These are phyloP conservation scores for Keqinozyma sinolaborantium DNA, from an alignment of 1,139 yeast species.

Conservation along the genomic window DNA sequence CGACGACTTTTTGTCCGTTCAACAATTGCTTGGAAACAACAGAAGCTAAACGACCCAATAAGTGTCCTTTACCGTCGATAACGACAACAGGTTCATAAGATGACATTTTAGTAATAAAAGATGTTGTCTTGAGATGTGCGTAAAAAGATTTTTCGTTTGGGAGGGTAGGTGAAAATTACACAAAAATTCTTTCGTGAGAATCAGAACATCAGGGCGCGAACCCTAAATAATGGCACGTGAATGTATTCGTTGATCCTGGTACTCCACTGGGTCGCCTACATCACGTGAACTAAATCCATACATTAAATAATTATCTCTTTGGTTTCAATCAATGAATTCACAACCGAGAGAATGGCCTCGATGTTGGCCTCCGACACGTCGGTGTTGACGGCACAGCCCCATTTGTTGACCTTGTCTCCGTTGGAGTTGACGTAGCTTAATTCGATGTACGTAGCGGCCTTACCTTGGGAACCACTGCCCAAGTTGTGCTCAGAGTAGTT, in stretches of 20 bases:
- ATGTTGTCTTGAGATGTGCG: conserved; percentile 1
- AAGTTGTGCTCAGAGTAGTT: conserved; percentile 90
- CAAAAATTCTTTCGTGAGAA: neutral
- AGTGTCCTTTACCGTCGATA: conserved; percentile 99
- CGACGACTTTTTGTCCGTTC: conserved; percentile 96
- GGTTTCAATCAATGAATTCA: conserved; percentile 28
- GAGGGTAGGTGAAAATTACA: neutral
- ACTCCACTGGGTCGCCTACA: no score
- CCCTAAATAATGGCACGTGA: neutral
- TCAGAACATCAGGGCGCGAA: neutral
- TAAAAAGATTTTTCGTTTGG: neutral
- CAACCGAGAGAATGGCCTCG: conserved; percentile 42
- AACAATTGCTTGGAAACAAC: conserved; percentile 97
- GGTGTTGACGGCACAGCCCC: conserved; percentile 95
- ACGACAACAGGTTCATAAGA: conserved; percentile 95
- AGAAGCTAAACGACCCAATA: conserved; percentile 99
- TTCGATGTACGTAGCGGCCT: conserved; percentile 89
- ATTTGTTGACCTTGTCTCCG: conserved; percentile 45
- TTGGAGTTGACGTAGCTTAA: conserved; percentile 44
- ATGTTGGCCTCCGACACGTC: conserved; percentile 81
- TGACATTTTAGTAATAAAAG: conserved; percentile 53
- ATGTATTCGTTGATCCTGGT: neutral
- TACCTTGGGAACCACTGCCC: conserved; percentile 79
- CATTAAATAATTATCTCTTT: conserved; percentile 22
- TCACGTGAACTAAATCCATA: no score